Evolutionary conservation across 805 yeast genomes (phyloP), one percentile per base, ranked within the genome.

Genomic region (Limtongia smithiae): DNA sequence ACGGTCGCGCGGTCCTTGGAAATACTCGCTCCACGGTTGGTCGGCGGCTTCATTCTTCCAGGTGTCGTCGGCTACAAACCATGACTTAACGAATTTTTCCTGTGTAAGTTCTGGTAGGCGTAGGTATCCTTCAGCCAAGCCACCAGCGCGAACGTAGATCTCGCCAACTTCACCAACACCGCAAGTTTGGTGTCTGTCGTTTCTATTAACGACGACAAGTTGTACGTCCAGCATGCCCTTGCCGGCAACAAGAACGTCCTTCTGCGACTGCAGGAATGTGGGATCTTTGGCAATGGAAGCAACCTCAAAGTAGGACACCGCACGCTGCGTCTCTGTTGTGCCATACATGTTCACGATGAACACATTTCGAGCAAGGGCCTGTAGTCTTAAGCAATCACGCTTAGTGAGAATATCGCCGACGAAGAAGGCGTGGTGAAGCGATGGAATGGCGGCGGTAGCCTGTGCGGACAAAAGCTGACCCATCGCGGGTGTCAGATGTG

Each of bases 151-250:
- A 9, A 94, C 97, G 64, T 93, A 93, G 55, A 93, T 90, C 68
- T 93, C 99, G 64, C 99, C 99, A 53, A 93, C 93, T 70, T 93
- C 99, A 59, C 99, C 98, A 57, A 93, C 89, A 69, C 97, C 98
- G 74, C 98, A 93, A 6, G 93, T 80, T 70, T 88, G 94, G 17
- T 87, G 77, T 51, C 85, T 78, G 62, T 91, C 95, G 62, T 85
- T 74, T 66, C 97, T 77, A 73, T 94, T 93, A 35, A 93, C 97
- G 52, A 93, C 95, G 49, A 94, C 75, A 50, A 93, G 72, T 68
- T 93, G 98, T 35, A 93, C 99, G 64, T 93, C 90, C 51, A 77
- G 69, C 99, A 93, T 93, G 67, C 99, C 99, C 61, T 80, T 83
- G 55, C 99, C 99, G 15, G 99, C 99, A 47, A 98, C 97, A 84